Percentiles rank a stretch among this genome's conserved stretches.
Conservation (phyloP, 331 rosid species). For the Pyrus hybrid region DNA sequence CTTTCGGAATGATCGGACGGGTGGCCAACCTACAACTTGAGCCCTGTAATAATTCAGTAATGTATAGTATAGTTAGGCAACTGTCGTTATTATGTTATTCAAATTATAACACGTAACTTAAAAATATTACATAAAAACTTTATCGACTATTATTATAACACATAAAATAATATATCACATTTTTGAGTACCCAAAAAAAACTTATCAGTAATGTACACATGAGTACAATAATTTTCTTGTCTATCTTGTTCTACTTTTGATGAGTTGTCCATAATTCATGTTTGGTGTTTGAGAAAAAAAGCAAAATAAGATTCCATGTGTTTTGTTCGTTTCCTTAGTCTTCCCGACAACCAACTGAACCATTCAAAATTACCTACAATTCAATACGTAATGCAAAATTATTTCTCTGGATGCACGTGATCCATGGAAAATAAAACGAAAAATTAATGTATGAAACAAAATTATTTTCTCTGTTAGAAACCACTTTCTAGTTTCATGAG, state of each 20-base stretch:
- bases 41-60: constrained; percentile 30
- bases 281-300: constrained; percentile 23
- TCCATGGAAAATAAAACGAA: not conserved
- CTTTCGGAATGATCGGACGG: constrained; percentile 75
- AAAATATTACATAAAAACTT: no score
- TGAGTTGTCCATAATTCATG: constrained; percentile 8
- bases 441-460: not conserved
- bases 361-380: constrained; percentile 18
- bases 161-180: no score
- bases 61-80: not conserved
- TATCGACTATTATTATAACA: no score
- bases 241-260: not conserved
- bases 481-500: not conserved
- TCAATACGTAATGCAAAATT: not conserved
- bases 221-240: not conserved
- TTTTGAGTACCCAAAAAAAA: no score
- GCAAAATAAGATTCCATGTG: constrained; percentile 53
- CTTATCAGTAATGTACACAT: no score
- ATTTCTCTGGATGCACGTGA: not conserved
- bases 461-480: not conserved
- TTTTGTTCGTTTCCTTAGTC: constrained; percentile 54
- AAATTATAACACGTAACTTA: no score
- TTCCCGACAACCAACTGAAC: constrained; percentile 62
- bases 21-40: constrained; percentile 99
- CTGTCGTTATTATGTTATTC: no score